Base-by-base conservation (phyloP, 257 asterid species). In the Solanum pinnatisectum region DNA sequence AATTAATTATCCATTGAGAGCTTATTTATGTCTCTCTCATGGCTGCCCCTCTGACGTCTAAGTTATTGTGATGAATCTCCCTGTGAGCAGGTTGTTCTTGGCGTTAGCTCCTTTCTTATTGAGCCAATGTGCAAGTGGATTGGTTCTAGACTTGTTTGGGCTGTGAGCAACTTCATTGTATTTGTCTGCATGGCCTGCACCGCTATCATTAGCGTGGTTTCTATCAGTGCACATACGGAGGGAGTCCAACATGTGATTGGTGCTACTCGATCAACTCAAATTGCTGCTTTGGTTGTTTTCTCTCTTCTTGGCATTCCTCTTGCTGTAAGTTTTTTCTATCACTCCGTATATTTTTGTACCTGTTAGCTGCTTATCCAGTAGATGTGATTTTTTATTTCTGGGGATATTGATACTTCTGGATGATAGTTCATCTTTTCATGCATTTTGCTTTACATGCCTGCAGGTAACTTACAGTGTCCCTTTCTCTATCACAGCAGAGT, bases 381-480 rank as follows among this genome's bases (percentile, higher is more conserved):
- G 68, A 44, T 44, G n/a, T 27, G 40, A 4, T 18, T 0, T 30
- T 79, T 16, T 42, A 44, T 79, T 0, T 27, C 63, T 25, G 37
- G 32, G 84, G 84, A 15, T 30, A n/a, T 8, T 25, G 63, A 44
- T 76, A 70, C 71, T 71, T 85, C 44, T 40, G 76, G 56, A 33
- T 30, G 81, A 63, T 27, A 11, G 37, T 72, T 87, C 78, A 83
- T 32, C 35, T 70, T 35, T 76, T 88, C 63, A 89, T 86, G 73
- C 87, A 36, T 35, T 91, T 87, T 56, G 68, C 82, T 86, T 90
- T 87, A 5, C 84, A 49, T 83, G 85, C 42, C 89, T 92, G 92
- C 87, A 97, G 99, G 85, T 97, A 87, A 97, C 99, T 12, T 97
- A 97, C 87, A 96, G 98, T 46, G 99, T 97, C 88, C 99, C 99